Conservation (phyloP, 495 filamentous ascomycete genomes). For the Filosporella fistucella region DNA sequence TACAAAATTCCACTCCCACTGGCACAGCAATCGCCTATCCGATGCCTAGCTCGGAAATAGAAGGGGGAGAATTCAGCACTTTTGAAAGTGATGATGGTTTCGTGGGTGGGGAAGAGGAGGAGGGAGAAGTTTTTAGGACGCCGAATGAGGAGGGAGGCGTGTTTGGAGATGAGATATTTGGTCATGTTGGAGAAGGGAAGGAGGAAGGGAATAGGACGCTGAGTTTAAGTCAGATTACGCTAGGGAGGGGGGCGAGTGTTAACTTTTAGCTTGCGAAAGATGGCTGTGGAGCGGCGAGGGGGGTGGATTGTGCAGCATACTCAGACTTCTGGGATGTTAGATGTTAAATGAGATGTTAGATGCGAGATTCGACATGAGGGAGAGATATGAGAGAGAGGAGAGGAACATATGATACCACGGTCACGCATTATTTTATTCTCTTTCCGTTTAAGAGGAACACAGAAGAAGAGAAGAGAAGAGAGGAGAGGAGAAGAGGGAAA, state of each 20-base stretch:
- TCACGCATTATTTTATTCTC: too few species aligned
- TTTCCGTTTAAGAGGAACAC: too few species aligned
- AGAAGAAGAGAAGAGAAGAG: too few species aligned
- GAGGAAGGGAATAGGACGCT: conserved; percentile 41
- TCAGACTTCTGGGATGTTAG: too few species aligned
- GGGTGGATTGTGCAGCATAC: too few species aligned
- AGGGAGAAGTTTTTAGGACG: conserved; percentile 38
- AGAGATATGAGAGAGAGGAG: too few species aligned
- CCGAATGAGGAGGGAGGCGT: conserved; percentile 32
- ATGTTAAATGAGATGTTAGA: too few species aligned
- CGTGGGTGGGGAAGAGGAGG: conserved; percentile 19
- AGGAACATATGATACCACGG: too few species aligned
- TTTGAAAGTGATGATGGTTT: conserved; percentile 21
- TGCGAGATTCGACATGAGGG: too few species aligned
- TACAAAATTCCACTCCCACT: conserved; percentile 27
- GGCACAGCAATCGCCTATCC: conserved; percentile 20
- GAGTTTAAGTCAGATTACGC: conserved; percentile 45
- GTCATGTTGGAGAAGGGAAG: conserved; percentile 29
- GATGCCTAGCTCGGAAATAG: conserved; percentile 19
- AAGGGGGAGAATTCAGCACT: conserved; percentile 8
- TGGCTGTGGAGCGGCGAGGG: too few species aligned
- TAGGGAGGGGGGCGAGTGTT: conserved; percentile 20
- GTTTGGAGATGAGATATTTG: conserved; percentile 38
- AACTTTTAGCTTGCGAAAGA: too few species aligned
- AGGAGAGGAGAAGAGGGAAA: too few species aligned